Evolutionary conservation across 805 yeast species (phyloP).

Genomic region (Nematodospora valgi): DNA sequence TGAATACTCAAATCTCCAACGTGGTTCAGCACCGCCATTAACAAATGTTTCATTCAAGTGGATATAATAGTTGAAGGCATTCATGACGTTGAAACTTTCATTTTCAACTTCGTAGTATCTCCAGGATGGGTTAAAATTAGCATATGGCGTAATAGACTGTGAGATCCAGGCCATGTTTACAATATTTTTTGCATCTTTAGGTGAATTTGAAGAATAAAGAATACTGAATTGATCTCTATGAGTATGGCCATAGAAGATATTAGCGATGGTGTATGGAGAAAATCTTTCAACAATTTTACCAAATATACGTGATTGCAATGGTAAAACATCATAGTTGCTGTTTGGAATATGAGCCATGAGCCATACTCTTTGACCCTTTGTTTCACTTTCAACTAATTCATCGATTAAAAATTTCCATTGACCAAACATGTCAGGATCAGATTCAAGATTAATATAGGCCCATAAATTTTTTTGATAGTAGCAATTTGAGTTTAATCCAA

Average conservation of each 20-base stretch:
- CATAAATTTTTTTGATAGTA: conserved; percentile 59
- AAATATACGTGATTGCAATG: conserved; percentile 55
- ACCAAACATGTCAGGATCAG: conserved; percentile 59
- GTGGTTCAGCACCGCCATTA: conserved; percentile 52
- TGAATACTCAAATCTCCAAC: conserved; percentile 61
- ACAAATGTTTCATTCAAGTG: conserved; percentile 53
- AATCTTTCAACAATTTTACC: conserved; percentile 60
- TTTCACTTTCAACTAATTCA: conserved; percentile 59
- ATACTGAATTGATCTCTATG: conserved; percentile 66
- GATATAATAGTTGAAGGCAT: conserved; percentile 57
- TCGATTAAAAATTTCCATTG: conserved; percentile 56
- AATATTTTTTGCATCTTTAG: conserved; percentile 37
- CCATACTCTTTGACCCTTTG: conserved; percentile 63
- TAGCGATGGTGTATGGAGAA: conserved; percentile 65
- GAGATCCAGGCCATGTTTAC: conserved; percentile 60
- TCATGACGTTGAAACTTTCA: conserved; percentile 56
- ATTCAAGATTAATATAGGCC: conserved; percentile 49
- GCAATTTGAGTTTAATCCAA: conserved; percentile 61
- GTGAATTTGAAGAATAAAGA: conserved; percentile 46
- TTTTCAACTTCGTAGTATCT: conserved; percentile 66
- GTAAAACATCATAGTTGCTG: conserved; percentile 50
- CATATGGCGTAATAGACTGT: conserved; percentile 62
- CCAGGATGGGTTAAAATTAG: conserved; percentile 64
- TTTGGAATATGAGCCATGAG: conserved; percentile 65
- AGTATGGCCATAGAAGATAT: conserved; percentile 68